A percentile compares a stretch with the other conserved stretches of the same genome.
Conservation (phyloP, 1,284 basidiomycete genomes). For the Coniferiporia sulphurascens region DNA sequence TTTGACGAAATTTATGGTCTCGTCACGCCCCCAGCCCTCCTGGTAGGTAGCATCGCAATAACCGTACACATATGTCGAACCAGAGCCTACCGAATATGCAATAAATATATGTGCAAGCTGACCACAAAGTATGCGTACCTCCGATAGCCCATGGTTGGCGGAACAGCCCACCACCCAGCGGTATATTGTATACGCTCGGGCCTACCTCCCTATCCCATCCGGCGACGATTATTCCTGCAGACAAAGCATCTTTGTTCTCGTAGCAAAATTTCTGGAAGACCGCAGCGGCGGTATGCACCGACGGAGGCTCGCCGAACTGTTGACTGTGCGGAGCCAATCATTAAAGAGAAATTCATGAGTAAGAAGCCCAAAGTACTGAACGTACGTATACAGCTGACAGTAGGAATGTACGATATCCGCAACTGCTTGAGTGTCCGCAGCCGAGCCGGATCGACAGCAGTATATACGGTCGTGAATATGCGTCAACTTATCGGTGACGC, state of each 20-base stretch:
- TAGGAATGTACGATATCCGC: constrained; percentile 91
- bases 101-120: constrained; percentile 12
- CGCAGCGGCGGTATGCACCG: constrained; percentile 80
- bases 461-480: constrained; percentile 97
- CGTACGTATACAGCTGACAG: constrained; percentile 76
- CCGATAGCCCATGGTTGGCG: constrained; percentile 96
- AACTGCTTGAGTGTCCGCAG: constrained; percentile 96
- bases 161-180: constrained; percentile 90
- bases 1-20: constrained; percentile 93
- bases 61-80: constrained; percentile 97
- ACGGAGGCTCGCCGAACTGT: constrained; percentile 60
- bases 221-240: constrained; percentile 96
- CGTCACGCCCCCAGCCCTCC: constrained; percentile 88
- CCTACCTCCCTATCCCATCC: constrained; percentile 95
- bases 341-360: not conserved
- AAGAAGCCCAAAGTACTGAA: not conserved
- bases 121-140: constrained; percentile 44
- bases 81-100: constrained; percentile 61
- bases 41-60: constrained; percentile 98
- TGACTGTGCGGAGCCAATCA: constrained; percentile 44
- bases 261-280: constrained; percentile 92
- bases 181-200: constrained; percentile 96
- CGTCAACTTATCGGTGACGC: constrained; percentile 98
- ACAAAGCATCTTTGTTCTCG: constrained; percentile 86
- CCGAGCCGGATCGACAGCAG: constrained; percentile 97